Conservation (phyloP, 2,329 filamentous ascomycete species). For the Metarhizium humberi region DNA sequence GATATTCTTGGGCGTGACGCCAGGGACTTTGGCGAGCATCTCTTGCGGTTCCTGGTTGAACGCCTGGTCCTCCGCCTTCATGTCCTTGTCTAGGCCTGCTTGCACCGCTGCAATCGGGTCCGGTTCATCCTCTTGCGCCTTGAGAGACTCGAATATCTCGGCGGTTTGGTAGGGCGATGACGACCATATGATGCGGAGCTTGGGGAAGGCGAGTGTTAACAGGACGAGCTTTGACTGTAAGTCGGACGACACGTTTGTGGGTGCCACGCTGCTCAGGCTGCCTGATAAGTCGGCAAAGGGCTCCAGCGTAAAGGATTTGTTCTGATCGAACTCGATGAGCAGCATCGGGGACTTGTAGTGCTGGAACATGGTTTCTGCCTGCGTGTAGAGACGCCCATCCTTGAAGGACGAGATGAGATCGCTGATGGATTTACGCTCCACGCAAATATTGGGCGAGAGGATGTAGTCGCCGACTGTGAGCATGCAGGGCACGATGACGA, state of each 20-base stretch:
- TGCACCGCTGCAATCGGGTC: slow-evolving; percentile 82
- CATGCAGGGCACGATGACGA: slow-evolving; percentile 88
- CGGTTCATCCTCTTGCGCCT: slow-evolving; percentile 81
- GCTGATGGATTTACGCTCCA: slow-evolving; percentile 88
- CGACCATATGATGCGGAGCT: slow-evolving; percentile 87
- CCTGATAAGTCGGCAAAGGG: slow-evolving; percentile 60
- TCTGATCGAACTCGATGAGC: slow-evolving; percentile 94
- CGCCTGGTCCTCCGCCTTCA: slow-evolving; percentile 54
- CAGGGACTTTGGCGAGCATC: slow-evolving; percentile 78
- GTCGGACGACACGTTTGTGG: slow-evolving; percentile 53
- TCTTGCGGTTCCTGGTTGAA: slow-evolving; percentile 85
- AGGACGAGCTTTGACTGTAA: slow-evolving; percentile 88
- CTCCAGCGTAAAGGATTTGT: slow-evolving; percentile 93
- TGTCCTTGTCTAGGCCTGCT: slow-evolving; percentile 55
- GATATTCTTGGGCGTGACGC: slow-evolving; percentile 72
- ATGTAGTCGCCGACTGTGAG: slow-evolving; percentile 96
- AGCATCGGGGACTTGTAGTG: slow-evolving; percentile 87
- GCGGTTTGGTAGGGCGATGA: slow-evolving; percentile 90
- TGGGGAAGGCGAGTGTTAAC: slow-evolving; percentile 84
- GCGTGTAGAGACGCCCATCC: slow-evolving; percentile 83
- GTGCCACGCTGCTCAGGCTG: slow-evolving; percentile 53
- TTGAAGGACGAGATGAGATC: slow-evolving; percentile 89
- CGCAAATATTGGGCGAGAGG: slow-evolving; percentile 79
- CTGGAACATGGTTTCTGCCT: slow-evolving; percentile 88
- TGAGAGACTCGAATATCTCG: slow-evolving; percentile 91